These are phyloP conservation scores for Backusella sp. DNA, from an alignment of 192 early-diverging fungal species.

Conservation along the genomic window DNA sequence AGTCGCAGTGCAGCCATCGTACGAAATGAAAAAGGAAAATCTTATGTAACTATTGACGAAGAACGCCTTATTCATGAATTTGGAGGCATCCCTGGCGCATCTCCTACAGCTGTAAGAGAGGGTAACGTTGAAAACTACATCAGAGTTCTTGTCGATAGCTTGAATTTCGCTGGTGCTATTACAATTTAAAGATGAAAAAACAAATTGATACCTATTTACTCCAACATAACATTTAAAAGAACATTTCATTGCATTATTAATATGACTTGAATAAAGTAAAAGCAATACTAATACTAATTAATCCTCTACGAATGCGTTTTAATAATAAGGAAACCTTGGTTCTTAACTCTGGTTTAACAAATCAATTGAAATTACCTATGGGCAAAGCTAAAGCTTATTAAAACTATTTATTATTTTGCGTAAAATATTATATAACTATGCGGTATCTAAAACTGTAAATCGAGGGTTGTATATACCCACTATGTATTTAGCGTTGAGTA, in stretches of 20 bases:
- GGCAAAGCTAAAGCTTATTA: not conserved
- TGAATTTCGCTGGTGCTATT: conserved; percentile 20
- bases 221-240: not conserved
- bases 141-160: conserved; percentile 22
- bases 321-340: not conserved
- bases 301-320: no score
- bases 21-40: conserved; percentile 25
- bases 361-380: no score
- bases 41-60: conserved; percentile 24
- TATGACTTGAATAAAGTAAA: not conserved
- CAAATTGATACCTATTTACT: not conserved
- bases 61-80: conserved; percentile 8
- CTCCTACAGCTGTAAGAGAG: not conserved
- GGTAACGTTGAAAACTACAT: conserved; percentile 18
- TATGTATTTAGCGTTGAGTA: not conserved
- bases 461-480: not conserved
- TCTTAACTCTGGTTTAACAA: not conserved
- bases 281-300: no score
- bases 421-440: not conserved
- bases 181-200: not conserved
- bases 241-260: not conserved
- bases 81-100: conserved; percentile 23
- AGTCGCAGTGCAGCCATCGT: conserved; percentile 31
- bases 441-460: not conserved
- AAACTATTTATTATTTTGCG: not conserved